Conservation (phyloP, 306 rosid species). For the Trichosanthes cucumerina region DNA sequence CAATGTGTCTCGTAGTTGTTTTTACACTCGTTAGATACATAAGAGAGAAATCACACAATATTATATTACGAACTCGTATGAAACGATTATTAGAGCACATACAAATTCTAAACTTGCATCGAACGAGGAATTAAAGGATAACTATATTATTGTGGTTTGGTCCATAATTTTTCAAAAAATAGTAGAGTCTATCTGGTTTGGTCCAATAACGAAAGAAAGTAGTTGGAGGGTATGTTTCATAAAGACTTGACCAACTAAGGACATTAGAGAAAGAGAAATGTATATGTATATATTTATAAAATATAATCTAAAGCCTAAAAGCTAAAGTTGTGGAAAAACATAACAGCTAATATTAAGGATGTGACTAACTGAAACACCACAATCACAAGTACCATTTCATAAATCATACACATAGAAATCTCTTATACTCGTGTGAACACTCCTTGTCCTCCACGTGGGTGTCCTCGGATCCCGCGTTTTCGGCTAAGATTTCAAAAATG, state of each 20-base stretch:
- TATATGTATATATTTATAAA: background rate
- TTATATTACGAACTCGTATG: no score
- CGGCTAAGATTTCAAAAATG: background rate
- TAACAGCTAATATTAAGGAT: constrained; percentile 6
- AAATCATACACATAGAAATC: background rate
- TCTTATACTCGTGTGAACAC: background rate
- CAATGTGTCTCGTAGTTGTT: no score
- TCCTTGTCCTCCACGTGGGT: background rate
- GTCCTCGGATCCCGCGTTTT: background rate
- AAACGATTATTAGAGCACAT: no score
- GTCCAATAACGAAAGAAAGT: constrained; percentile 1
- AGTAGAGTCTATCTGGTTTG: background rate
- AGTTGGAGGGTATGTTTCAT: constrained; percentile 12
- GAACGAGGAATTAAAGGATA: no score
- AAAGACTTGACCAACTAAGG: constrained; percentile 9
- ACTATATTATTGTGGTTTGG: no score
- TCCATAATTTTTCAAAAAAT: no score
- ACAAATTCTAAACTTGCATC: no score
- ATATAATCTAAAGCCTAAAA: background rate
- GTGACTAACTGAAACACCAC: constrained; percentile 11
- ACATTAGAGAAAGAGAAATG: background rate
- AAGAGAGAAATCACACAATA: no score
- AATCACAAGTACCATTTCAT: background rate
- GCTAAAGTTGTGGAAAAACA: background rate
- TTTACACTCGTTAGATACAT: no score